Base-by-base conservation (phyloP, 352 stramenopile species). In the Phytophthora pini region DNA sequence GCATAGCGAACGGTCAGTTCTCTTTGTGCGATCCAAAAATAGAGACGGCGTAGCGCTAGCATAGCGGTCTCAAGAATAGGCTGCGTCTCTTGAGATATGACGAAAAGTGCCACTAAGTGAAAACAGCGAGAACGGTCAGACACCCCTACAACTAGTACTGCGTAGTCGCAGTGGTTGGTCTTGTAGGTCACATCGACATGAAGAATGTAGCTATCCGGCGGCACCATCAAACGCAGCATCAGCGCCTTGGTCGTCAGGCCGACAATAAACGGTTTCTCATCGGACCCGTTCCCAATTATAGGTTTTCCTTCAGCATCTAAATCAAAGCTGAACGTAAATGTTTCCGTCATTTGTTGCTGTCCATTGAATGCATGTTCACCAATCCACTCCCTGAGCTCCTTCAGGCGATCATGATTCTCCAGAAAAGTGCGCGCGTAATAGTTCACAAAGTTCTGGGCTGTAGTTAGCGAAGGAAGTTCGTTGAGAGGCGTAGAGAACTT, bases 381-480 rank as follows among this genome's bases (percentile, higher is more conserved):
- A 1, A 66, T 11, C 48, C 58, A 66, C 1, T 24, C 11, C 12
- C 20, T 51, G 1, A 67, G 8, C 2, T 54, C 51, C 2, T 50
- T 10, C 2, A 61, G 22, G 9, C 59, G 49, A 11, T 67, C 59
- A 9, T 67, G 20, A 11, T 56, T 60, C 0, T 51, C n/a, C 1
- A 57, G 13, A 2, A 57, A 7, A 1, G 17, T 58, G 1, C 47
- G 47, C 0, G 38, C 5, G 39, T 65, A 52, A 20, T 52, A 11
- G 15, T 58, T 65, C 0, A 65, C 38, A 36, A 58, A 58, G 29
- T 53, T 58, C 29, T 58, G 57, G n/a, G 53, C 29, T 1, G 20
- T 36, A 9, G 20, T 46, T 8, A 58, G 12, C 0, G 11, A 4
- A 11, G 29, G 47, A 3, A 65, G 8, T 9, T 57, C 12, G 0